Conservation (phyloP, 495 filamentous ascomycete genomes). For the Bathelium albidoporum region DNA sequence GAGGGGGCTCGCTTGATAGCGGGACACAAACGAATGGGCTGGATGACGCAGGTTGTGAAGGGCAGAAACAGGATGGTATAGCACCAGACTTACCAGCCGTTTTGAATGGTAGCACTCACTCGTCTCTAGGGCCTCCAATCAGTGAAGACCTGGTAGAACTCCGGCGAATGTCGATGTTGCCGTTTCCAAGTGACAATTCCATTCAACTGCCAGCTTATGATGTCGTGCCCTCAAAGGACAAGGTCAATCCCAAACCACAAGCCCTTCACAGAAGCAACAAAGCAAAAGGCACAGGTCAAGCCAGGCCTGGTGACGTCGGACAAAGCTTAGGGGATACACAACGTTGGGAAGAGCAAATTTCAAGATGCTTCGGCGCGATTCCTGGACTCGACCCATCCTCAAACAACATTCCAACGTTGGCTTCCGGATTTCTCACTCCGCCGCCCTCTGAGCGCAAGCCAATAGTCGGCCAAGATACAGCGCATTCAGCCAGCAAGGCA, state of each 20-base stretch:
- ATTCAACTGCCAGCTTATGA: neutral
- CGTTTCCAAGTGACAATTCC: neutral
- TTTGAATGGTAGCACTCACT: neutral
- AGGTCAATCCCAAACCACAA: neutral
- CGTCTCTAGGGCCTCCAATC: neutral
- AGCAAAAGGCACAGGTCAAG: neutral
- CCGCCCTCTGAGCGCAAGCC: neutral
- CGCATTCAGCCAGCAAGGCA: neutral
- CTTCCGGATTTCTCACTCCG: neutral
- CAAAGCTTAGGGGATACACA: neutral
- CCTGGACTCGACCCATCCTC: neutral
- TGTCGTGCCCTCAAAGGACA: neutral
- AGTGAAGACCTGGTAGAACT: neutral
- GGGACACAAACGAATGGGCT: neutral
- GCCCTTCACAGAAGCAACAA: neutral
- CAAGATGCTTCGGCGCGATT: neutral
- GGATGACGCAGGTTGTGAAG: neutral
- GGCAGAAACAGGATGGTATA: neutral
- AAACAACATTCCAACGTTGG: neutral
- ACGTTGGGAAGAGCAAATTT: neutral
- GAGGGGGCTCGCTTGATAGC: neutral
- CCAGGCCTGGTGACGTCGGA: neutral
- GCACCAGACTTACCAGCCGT: neutral
- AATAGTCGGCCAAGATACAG: neutral
- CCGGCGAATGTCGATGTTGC: neutral